These are phyloP conservation scores for Leishmania aethiopica DNA, from an alignment of 208 protist species.

Conservation along the genomic window DNA sequence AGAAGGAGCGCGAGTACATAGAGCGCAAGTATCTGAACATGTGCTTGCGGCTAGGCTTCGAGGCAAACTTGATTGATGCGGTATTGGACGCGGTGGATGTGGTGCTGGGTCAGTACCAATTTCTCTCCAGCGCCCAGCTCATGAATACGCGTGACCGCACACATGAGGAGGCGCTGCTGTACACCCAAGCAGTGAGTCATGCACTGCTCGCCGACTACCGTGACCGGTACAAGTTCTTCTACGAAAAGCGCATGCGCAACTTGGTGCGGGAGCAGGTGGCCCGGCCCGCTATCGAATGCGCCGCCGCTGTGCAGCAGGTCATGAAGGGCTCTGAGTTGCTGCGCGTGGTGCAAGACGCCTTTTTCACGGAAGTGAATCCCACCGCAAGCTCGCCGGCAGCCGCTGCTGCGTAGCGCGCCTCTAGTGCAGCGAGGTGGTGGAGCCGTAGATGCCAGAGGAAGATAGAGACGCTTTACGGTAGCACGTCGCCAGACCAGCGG, in stretches of 20 bases:
- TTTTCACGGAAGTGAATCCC: conserved; percentile 22
- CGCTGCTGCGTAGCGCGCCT: neutral
- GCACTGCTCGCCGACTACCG: conserved; percentile 52
- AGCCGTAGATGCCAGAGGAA: neutral
- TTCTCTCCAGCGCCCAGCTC: conserved; percentile 30
- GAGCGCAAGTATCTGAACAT: conserved; percentile 64
- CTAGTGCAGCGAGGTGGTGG: neutral
- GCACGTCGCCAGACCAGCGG: neutral
- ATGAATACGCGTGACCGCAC: conserved; percentile 31
- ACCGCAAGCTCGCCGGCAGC: neutral
- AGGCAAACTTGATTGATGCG: conserved; percentile 63
- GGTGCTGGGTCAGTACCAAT: conserved; percentile 57
- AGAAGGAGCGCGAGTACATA: conserved; percentile 36
- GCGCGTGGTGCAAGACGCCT: conserved; percentile 33
- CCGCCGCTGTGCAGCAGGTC: conserved; percentile 25
- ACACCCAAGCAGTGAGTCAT: conserved; percentile 51
- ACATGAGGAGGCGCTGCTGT: conserved; percentile 44
- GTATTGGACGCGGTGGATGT: conserved; percentile 73
- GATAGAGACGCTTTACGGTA: neutral
- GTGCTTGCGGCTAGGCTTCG: conserved; percentile 59
- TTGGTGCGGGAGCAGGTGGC: conserved; percentile 45
- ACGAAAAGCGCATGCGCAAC: conserved; percentile 60
- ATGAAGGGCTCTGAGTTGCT: conserved; percentile 29
- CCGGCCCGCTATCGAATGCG: conserved; percentile 27
- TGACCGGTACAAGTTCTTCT: conserved; percentile 55